Evolutionary conservation across 345 rosid genomes (phyloP).

Genomic region (Linum trigynum): DNA sequence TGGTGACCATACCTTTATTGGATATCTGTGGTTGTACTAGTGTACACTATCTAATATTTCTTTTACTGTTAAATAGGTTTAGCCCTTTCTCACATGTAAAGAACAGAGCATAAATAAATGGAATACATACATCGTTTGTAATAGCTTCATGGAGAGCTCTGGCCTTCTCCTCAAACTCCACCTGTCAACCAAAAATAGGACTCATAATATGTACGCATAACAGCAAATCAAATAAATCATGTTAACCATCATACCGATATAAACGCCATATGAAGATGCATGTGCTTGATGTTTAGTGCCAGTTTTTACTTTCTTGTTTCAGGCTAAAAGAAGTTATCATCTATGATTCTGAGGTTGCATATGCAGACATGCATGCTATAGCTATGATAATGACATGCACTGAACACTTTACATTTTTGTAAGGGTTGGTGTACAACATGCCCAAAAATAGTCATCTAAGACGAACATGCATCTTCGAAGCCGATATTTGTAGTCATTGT

Average conservation of each 20-base stretch:
- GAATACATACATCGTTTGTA: slow-evolving; percentile 36
- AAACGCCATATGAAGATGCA: neutral
- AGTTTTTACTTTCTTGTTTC: neutral
- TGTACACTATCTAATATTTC: neutral
- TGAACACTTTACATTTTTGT: neutral
- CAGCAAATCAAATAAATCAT: neutral
- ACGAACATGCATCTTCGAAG: neutral
- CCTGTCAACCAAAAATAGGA: slow-evolving; percentile 25
- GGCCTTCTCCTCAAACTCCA: slow-evolving; percentile 39
- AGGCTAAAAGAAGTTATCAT: too few relatives aligned
- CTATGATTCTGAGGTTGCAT: neutral
- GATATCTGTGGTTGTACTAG: neutral
- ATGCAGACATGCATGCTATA: neutral
- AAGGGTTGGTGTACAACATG: neutral
- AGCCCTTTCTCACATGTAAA: neutral
- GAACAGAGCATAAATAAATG: neutral
- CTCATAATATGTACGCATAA: neutral
- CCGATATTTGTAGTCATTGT: neutral
- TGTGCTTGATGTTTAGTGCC: too few relatives aligned
- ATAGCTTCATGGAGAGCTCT: slow-evolving; percentile 39
- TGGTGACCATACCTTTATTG: neutral
- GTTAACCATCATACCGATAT: neutral
- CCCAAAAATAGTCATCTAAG: neutral
- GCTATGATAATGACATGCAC: neutral
- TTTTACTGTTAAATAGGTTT: neutral